Base-by-base conservation (phyloP, 2,329 filamentous ascomycete genomes). In the Sarocladiaceae sp. region DNA sequence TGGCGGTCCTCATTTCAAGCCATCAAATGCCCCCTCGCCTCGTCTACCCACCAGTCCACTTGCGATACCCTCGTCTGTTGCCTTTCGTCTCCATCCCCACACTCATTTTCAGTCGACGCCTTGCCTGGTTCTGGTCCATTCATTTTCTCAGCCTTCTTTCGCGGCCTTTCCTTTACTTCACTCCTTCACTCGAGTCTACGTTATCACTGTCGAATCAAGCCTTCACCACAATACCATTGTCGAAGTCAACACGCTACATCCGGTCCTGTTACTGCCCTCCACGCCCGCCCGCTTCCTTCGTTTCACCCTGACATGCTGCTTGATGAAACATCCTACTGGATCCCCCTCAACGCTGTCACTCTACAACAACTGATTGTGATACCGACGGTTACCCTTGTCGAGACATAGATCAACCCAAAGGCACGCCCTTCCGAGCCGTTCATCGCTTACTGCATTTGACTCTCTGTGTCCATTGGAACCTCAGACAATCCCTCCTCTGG, bases 91-190 rank as follows among this genome's bases (percentile, higher is more conserved):
- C 17, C 44, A 48, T 48, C 44, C 44, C 47, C 47, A 50, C 47
- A 50, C 47, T 50, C 47, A 50, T 50, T 50, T 50, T 50, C 47
- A 46, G n/a, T 26, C 22, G 20, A 28, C 40, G 18, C 40, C 22
- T 18, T 26, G 40, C 25, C 40, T 46, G 40, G 23, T 7, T n/a
- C 25, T 17, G 29, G 29, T 33, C 29, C 8, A 17, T 46, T 28
- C 44, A 11, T 48, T 33, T 20, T 31, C 26, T 48, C 26, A 48
- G 44, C 26, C 26, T 33, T 33, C 17, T 22, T 33, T 31, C 20
- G 17, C 17, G 4, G 28, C 33, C 47, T 37, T 33, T 36, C 31
- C 4, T 49, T 50, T 37, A 18, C 37, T 33, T 37, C 31, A 12
- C 25, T 26, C 26, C 28, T 48, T 48, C 26, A 44, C n/a, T n/a